A percentile compares a stretch with the other conserved stretches of the same genome.
These are phyloP conservation scores for Mortierella sp. DNA, from an alignment of 371 early-diverging fungal species.

Conservation along the genomic window DNA sequence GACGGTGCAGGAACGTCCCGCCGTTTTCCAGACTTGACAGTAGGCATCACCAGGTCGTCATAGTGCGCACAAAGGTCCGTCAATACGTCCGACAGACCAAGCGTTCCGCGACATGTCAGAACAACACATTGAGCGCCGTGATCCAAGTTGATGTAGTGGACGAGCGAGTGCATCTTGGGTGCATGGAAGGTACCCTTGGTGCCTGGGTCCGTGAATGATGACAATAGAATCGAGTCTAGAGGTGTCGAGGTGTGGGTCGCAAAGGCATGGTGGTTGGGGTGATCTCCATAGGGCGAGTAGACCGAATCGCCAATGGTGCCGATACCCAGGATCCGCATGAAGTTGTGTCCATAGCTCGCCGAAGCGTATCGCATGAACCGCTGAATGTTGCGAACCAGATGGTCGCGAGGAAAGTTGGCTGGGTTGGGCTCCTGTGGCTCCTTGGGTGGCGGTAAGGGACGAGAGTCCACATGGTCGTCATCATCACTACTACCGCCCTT, in stretches of 20 bases:
- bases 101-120: slow-evolving; percentile 91
- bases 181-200: slow-evolving; percentile 52
- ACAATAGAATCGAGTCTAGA: slow-evolving; percentile 75
- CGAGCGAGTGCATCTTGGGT: slow-evolving; percentile 80
- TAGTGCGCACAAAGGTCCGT: slow-evolving; percentile 91
- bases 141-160: slow-evolving; percentile 90
- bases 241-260: slow-evolving; percentile 77
- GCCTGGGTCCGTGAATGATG: slow-evolving; percentile 70
- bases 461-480: slow-evolving; percentile 25
- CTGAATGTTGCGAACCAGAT: slow-evolving; percentile 77
- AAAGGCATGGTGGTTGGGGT: slow-evolving; percentile 82
- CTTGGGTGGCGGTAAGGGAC: slow-evolving; percentile 44
- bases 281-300: slow-evolving; percentile 67
- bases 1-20: slow-evolving; percentile 26
- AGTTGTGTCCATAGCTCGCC: slow-evolving; percentile 86
- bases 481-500: slow-evolving; percentile 18
- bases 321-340: slow-evolving; percentile 88
- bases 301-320: slow-evolving; percentile 69
- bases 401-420: slow-evolving; percentile 74
- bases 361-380: slow-evolving; percentile 86
- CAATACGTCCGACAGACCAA: slow-evolving; percentile 89
- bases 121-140: slow-evolving; percentile 83
- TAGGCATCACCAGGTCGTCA: slow-evolving; percentile 70
- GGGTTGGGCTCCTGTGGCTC: slow-evolving; percentile 53
- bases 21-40: slow-evolving; percentile 22